A percentile compares a stretch with the other conserved stretches of the same genome.
Evolutionary conservation across 2,329 filamentous ascomycete genomes (phyloP).

Genomic region (Cladosporium sp.): DNA sequence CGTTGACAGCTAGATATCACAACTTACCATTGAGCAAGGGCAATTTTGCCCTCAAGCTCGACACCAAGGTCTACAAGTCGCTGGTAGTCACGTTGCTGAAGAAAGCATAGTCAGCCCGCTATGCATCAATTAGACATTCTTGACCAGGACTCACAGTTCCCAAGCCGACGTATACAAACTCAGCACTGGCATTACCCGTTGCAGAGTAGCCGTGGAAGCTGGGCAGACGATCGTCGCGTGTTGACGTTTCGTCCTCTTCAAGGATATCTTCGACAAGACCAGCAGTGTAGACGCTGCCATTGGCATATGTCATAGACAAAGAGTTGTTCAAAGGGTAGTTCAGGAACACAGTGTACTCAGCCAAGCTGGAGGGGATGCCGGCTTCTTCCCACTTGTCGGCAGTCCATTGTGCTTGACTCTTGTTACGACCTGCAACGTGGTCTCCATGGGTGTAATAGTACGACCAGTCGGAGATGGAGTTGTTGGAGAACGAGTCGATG

Average conservation of each 20-base stretch:
- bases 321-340: constrained; percentile 49
- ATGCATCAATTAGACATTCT: neutral
- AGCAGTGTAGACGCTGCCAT: constrained; percentile 71
- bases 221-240: constrained; percentile 30
- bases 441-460: constrained; percentile 44
- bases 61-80: constrained; percentile 42
- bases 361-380: constrained; percentile 43
- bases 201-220: constrained; percentile 52
- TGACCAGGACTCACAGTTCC: constrained; percentile 23
- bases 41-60: constrained; percentile 50
- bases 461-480: constrained; percentile 34
- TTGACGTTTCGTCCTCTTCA: constrained; percentile 27
- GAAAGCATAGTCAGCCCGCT: neutral
- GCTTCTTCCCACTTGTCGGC: constrained; percentile 47
- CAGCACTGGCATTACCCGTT: constrained; percentile 47
- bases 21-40: constrained; percentile 41
- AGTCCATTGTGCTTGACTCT: constrained; percentile 49
- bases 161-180: constrained; percentile 48
- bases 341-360: constrained; percentile 43
- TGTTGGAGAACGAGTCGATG: constrained; percentile 43
- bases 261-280: constrained; percentile 33
- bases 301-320: constrained; percentile 45
- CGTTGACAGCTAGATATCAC: constrained; percentile 21
- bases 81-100: constrained; percentile 14
- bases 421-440: constrained; percentile 49